A percentile compares a stretch with the other conserved stretches of the same genome.
These are phyloP conservation scores for Calonectria naviculata DNA, from an alignment of 2,329 filamentous ascomycete species.

Conservation along the genomic window DNA sequence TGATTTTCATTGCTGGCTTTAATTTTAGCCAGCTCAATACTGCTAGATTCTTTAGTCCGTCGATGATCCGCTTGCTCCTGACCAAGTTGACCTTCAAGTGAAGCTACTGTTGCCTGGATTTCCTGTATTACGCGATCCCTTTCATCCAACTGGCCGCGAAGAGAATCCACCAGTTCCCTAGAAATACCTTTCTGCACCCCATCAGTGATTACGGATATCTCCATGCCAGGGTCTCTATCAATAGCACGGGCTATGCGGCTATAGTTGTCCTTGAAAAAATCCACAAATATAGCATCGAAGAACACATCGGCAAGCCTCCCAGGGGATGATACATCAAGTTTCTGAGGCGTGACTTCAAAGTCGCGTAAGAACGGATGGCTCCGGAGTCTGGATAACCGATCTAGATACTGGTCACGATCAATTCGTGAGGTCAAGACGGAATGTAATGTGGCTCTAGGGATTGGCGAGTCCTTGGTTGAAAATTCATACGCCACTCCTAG, in stretches of 20 bases:
- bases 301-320: constrained; percentile 80
- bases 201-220: constrained; percentile 83
- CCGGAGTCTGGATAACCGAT: constrained; percentile 81
- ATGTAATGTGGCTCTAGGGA: constrained; percentile 84
- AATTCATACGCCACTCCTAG: constrained; percentile 95
- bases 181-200: constrained; percentile 91
- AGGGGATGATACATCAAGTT: constrained; percentile 58
- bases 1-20: constrained; percentile 77
- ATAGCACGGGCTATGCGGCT: constrained; percentile 85
- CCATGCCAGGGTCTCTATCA: constrained; percentile 89
- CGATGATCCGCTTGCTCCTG: constrained; percentile 81
- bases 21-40: constrained; percentile 54
- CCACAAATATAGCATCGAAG: constrained; percentile 87
- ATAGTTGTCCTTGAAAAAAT: constrained; percentile 97
- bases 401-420: constrained; percentile 88
- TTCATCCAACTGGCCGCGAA: constrained; percentile 81
- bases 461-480: constrained; percentile 95
- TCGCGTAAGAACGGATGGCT: constrained; percentile 84
- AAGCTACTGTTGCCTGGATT: constrained; percentile 56
- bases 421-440: constrained; percentile 81
- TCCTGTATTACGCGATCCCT: constrained; percentile 67
- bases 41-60: constrained; percentile 67
- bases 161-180: constrained; percentile 88
- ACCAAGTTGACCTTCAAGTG: constrained; percentile 67
- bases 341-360: constrained; percentile 87